Conservation (phyloP, 2,329 filamentous ascomycete species). For the Colletotrichum siamense region DNA sequence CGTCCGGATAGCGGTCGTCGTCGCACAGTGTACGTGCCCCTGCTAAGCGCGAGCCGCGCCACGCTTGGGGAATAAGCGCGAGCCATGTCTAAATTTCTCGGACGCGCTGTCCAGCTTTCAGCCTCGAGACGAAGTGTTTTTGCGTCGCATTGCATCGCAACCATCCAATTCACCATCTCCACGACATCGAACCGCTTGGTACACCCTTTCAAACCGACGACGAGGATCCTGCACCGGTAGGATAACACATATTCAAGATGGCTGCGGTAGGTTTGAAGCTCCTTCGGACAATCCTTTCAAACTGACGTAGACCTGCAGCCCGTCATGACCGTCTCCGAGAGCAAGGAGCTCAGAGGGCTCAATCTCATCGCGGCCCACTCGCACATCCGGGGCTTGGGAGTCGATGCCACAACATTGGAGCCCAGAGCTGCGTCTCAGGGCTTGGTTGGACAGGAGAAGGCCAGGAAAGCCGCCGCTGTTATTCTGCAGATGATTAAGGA, state of each 20-base stretch:
- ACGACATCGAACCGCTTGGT: background rate
- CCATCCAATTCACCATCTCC: background rate
- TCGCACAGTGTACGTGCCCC: background rate
- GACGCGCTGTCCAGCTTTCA: conserved; percentile 8
- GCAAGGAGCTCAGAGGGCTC: conserved; percentile 92
- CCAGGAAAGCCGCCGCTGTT: conserved; percentile 92
- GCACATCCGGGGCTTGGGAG: conserved; percentile 93
- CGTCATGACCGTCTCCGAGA: conserved; percentile 85
- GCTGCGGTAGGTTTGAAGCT: conserved; percentile 50
- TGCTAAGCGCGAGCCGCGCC: conserved; percentile 14
- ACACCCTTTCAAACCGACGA: background rate
- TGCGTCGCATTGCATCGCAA: conserved; percentile 2
- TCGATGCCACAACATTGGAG: conserved; percentile 90
- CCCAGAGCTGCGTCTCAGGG: conserved; percentile 87
- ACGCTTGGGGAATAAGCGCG: conserved; percentile 6
- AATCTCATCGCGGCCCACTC: conserved; percentile 99
- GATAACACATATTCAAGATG: conserved; percentile 41
- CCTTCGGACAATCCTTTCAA: background rate
- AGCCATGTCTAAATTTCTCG: conserved; percentile 16
- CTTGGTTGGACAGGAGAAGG: conserved; percentile 94
- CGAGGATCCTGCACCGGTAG: background rate
- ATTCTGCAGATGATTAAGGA: conserved; percentile 99
- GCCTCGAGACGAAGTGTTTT: background rate
- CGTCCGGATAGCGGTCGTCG: background rate
- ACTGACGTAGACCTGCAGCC: conserved; percentile 42